These are phyloP conservation scores for Zea luxurians DNA, from an alignment of 176 grass and related monocot species.

Conservation along the genomic window DNA sequence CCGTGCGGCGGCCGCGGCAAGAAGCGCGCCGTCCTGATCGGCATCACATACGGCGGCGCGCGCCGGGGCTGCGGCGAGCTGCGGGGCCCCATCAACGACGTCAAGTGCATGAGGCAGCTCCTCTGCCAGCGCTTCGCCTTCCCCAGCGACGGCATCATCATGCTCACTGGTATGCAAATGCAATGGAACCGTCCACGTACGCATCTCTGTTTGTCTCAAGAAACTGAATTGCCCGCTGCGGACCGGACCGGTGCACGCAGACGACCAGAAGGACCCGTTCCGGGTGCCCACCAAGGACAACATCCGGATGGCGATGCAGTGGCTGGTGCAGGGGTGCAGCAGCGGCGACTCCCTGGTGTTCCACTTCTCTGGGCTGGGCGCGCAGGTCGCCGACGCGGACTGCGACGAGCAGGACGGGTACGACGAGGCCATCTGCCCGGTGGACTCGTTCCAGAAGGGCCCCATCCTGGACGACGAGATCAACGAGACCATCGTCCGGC, in stretches of 20 bases:
- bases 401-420: slow-evolving; percentile 75
- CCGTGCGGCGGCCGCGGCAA: slow-evolving; percentile 38
- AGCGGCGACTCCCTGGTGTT: slow-evolving; percentile 84
- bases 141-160: slow-evolving; percentile 59
- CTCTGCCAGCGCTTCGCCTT: slow-evolving; percentile 65
- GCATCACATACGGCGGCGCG: slow-evolving; percentile 55
- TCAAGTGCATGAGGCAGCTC: slow-evolving; percentile 71
- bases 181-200: too few relatives aligned
- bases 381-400: slow-evolving; percentile 62
- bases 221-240: too few relatives aligned
- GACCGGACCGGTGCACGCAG: slow-evolving; percentile 17
- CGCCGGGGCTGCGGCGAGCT: slow-evolving; percentile 42
- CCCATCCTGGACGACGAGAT: slow-evolving; percentile 72
- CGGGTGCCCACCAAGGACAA: slow-evolving; percentile 74
- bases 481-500: slow-evolving; percentile 58
- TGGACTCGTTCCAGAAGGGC: slow-evolving; percentile 63
- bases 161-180: slow-evolving; percentile 39
- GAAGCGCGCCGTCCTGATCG: slow-evolving; percentile 81
- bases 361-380: slow-evolving; percentile 79
- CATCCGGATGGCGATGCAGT: slow-evolving; percentile 72
- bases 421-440: slow-evolving; percentile 85
- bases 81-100: slow-evolving; percentile 76
- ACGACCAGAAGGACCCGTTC: slow-evolving; percentile 58
- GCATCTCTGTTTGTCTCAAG: too few relatives aligned
- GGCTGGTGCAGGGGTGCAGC: slow-evolving; percentile 74